phyloP scores from a whole-genome alignment of 176 grass and related monocot species.

The Coix lacrymajobi region DNA sequence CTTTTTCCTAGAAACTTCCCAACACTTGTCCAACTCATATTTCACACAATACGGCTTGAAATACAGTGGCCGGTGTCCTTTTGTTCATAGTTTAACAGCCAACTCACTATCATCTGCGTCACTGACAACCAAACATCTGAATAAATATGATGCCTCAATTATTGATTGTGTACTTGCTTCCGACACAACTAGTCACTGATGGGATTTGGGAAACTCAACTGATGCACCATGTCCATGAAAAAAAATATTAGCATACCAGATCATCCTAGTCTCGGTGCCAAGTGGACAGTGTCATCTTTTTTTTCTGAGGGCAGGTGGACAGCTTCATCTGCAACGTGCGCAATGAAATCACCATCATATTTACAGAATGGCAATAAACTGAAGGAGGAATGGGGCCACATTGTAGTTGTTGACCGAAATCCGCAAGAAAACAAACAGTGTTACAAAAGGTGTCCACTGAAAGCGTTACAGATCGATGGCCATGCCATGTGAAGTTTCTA shows the following conservation, averaged over 20 bases:
- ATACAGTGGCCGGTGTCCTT: too few relatives aligned
- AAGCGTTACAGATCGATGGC: neutral
- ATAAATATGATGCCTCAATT: neutral
- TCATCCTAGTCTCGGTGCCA: neutral
- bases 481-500: neutral
- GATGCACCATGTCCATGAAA: neutral
- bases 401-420: neutral
- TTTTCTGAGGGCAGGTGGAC: neutral
- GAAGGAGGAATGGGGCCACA: neutral
- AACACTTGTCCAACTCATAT: neutral
- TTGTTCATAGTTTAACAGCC: too few relatives aligned
- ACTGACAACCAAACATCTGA: neutral
- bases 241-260: neutral
- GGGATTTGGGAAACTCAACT: neutral
- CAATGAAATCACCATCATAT: neutral
- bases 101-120: neutral
- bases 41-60: conserved; percentile 3
- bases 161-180: neutral
- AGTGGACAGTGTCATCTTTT: neutral
- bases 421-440: neutral
- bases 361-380: neutral
- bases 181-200: neutral
- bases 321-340: neutral
- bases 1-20: neutral
- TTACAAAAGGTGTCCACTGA: neutral